Conservation (phyloP, 805 yeast species). For the Saturnispora saitoi region DNA sequence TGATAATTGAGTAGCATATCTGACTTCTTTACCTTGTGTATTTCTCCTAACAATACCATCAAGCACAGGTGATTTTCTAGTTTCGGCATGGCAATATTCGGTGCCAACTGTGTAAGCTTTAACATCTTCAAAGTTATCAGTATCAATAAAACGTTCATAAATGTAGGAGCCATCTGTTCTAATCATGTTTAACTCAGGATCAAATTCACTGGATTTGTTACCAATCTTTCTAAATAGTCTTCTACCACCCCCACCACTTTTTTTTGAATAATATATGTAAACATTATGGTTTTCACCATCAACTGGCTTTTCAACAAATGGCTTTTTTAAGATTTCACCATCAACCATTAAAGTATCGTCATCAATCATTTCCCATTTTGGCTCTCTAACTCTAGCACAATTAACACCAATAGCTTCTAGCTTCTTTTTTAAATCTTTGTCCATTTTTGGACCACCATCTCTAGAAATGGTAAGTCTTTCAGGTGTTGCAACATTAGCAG, state of each 20-base stretch:
- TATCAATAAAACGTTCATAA: slow-evolving; percentile 93
- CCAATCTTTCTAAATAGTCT: slow-evolving; percentile 92
- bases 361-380: slow-evolving; percentile 80
- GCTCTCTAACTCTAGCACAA: slow-evolving; percentile 45
- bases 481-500: slow-evolving; percentile 85
- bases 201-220: slow-evolving; percentile 93
- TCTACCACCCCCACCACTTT: slow-evolving; percentile 97
- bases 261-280: slow-evolving; percentile 77
- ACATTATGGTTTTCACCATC: slow-evolving; percentile 99
- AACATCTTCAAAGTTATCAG: slow-evolving; percentile 97
- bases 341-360: slow-evolving; percentile 74
- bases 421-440: slow-evolving; percentile 53
- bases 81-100: slow-evolving; percentile 90
- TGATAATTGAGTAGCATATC: slow-evolving; percentile 76
- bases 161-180: slow-evolving; percentile 87
- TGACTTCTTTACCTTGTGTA: slow-evolving; percentile 93
- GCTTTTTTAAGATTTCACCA: slow-evolving; percentile 68
- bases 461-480: slow-evolving; percentile 79
- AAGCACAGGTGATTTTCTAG: slow-evolving; percentile 97
- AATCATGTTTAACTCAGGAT: slow-evolving; percentile 63
- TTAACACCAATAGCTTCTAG: slow-evolving; percentile 56
- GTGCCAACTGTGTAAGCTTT: slow-evolving; percentile 97
- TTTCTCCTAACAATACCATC: slow-evolving; percentile 97
- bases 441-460: slow-evolving; percentile 93
- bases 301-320: slow-evolving; percentile 96